Evolutionary conservation across 2,329 filamentous ascomycete genomes (phyloP).

Genomic region (Lasiodiplodia gonubiensis): DNA sequence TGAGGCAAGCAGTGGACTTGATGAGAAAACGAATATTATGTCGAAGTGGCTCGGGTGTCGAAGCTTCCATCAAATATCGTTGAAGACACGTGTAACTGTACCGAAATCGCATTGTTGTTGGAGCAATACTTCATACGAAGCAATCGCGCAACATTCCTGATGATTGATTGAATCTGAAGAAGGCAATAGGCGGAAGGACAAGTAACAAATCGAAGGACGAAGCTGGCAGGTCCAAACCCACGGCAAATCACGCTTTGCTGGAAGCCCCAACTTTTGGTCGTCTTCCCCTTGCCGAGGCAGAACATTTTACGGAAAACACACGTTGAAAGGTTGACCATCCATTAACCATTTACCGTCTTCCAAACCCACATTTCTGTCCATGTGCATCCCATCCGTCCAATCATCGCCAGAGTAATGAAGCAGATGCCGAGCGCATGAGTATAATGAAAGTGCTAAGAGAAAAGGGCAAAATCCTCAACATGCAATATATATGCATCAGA

Average conservation of each 20-base stretch:
- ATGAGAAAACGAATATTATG: too few species aligned
- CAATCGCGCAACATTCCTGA: too few species aligned
- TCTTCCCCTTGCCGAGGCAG: neutral
- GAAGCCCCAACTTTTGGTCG: neutral
- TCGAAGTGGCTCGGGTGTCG: too few species aligned
- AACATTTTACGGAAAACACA: neutral
- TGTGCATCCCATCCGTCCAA: neutral
- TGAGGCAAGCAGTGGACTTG: too few species aligned
- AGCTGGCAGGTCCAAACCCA: neutral
- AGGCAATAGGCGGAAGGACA: neutral
- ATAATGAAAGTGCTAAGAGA: neutral
- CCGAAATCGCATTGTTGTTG: too few species aligned
- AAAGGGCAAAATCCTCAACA: neutral
- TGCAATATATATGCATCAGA: neutral
- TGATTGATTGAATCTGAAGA: neutral
- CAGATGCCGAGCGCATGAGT: neutral
- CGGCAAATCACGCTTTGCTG: neutral
- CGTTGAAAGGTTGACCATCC: neutral
- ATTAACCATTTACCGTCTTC: slow-evolving; percentile 16
- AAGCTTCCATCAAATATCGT: too few species aligned
- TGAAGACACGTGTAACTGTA: too few species aligned
- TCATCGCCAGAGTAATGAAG: slow-evolving; percentile 5
- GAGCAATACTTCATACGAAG: too few species aligned
- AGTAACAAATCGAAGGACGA: neutral
- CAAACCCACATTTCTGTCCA: neutral